Evolutionary conservation across 1,284 basidiomycete genomes (phyloP), one percentile per base, ranked within the genome.

Genomic region (Exobasidium rhododendri): DNA sequence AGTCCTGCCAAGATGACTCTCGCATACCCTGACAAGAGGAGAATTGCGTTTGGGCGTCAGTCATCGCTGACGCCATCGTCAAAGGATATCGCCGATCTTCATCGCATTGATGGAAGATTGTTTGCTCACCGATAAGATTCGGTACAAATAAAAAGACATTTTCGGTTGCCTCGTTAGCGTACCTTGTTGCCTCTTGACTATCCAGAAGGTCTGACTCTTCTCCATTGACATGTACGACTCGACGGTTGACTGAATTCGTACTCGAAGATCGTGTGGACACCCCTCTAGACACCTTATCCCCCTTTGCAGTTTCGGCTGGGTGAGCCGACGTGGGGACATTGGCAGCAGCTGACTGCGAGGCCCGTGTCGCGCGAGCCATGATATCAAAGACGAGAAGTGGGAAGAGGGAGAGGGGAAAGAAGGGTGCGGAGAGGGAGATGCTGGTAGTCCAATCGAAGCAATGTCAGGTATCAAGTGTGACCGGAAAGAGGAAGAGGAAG

Each of bases 1-100:
- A 94, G 82, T 0, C 87, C 96, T 7, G 94, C 96, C 46, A 97
- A 85, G 68, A 98, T 85, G 72, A 99, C 85, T 55, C 96, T 89
- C 20, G 88, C 85, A 81, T 99, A 99, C 29, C 94, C 92, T 92
- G 77, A 14, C 43, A 54, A 58, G 56, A 20, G 35, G n/a, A n/a
- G n/a, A n/a, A n/a, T n/a, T n/a, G n/a, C n/a, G n/a, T n/a, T n/a
- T n/a, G n/a, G n/a, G n/a, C n/a, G n/a, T n/a, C n/a, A n/a, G n/a
- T n/a, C n/a, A n/a, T n/a, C n/a, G n/a, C n/a, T n/a, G n/a, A n/a
- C n/a, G n/a, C n/a, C n/a, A n/a, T n/a, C n/a, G n/a, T n/a, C n/a
- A n/a, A n/a, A n/a, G n/a, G n/a, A n/a, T n/a, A n/a, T n/a, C n/a
- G n/a, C n/a, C n/a, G n/a, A n/a, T n/a, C n/a, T n/a, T n/a, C n/a